Percentiles rank a stretch among this genome's conserved stretches.
Evolutionary conservation across 495 filamentous ascomycete species (phyloP).

Genomic region (Rusavskia elegans): DNA sequence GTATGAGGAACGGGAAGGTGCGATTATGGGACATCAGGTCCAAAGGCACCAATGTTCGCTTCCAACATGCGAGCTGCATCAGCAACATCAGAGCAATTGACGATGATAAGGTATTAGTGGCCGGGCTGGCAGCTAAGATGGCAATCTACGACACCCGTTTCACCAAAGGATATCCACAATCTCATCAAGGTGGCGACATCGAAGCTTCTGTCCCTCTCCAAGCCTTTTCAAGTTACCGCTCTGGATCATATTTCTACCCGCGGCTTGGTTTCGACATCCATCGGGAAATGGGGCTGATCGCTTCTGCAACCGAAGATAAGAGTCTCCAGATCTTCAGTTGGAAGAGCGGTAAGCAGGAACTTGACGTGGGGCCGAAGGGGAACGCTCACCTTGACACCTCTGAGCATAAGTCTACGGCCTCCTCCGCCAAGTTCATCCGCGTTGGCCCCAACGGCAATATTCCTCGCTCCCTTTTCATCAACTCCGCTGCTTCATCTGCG

Average conservation of each 20-base stretch:
- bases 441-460: no score
- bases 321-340: constrained; percentile 4
- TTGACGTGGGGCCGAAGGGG: not conserved
- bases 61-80: constrained; percentile 3
- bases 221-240: not conserved
- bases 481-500: not conserved
- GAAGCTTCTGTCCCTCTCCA: not conserved
- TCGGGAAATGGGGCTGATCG: not conserved
- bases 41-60: not conserved
- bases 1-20: constrained; percentile 2
- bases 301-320: not conserved
- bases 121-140: constrained; percentile 3
- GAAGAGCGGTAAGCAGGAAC: not conserved
- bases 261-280: constrained; percentile 4
- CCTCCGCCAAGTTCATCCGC: no score
- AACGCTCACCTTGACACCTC: not conserved
- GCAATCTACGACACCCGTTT: constrained; percentile 4
- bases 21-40: constrained; percentile 5
- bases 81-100: constrained; percentile 3
- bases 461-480: not conserved
- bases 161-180: not conserved
- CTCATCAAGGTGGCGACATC: not conserved
- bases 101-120: constrained; percentile 3
- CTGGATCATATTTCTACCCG: not conserved
- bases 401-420: no score